Evolutionary conservation across 306 rosid species (phyloP).

Genomic region (Quercus alba): DNA sequence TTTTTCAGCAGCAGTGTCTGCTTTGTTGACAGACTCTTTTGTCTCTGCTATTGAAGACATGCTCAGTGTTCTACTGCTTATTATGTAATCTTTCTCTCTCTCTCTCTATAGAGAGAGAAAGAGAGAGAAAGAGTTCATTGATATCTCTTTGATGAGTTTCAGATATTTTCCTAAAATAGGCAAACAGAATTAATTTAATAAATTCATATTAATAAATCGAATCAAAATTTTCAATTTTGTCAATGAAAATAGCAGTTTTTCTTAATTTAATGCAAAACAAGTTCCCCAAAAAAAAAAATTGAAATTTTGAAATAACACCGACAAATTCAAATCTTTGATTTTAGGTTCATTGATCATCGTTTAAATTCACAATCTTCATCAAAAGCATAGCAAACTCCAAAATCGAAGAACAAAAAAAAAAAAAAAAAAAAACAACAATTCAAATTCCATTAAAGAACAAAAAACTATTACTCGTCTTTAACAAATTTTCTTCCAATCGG

Average conservation of each 20-base stretch:
- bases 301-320: background rate
- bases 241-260: background rate
- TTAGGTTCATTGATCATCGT: background rate
- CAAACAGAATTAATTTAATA: background rate
- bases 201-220: too few species aligned
- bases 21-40: constrained; percentile 30
- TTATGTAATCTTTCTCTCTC: constrained; percentile 19
- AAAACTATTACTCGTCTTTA: constrained; percentile 24
- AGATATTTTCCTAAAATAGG: background rate
- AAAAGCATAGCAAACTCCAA: background rate
- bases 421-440: too few species aligned
- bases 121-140: constrained; percentile 23
- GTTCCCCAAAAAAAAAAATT: background rate
- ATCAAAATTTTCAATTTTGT: too few species aligned
- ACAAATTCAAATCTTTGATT: background rate
- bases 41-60: constrained; percentile 52
- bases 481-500: constrained; percentile 8
- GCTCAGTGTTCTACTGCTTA: constrained; percentile 41
- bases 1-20: constrained; percentile 30
- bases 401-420: background rate
- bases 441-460: too few species aligned
- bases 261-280: background rate
- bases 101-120: background rate
- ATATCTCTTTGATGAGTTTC: background rate
- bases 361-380: background rate